Evolutionary conservation across 306 rosid species (phyloP).

Genomic region (Clitoria ternatea): DNA sequence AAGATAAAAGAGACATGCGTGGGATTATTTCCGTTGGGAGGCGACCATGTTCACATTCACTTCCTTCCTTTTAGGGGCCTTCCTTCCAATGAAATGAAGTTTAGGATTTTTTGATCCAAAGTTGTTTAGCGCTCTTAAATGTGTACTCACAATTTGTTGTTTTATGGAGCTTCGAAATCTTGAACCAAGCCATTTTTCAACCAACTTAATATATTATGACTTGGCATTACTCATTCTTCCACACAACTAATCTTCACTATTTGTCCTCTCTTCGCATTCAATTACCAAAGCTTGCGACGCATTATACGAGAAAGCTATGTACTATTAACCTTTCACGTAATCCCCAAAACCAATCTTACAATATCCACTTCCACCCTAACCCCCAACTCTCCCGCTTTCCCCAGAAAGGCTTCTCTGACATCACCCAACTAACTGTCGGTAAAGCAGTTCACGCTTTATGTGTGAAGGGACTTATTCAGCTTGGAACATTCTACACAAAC

Average conservation of each 20-base stretch:
- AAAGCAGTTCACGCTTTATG: slow-evolving; percentile 69
- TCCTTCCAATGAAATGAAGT: too few relatives aligned
- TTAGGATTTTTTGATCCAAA: too few relatives aligned
- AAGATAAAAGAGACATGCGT: too few relatives aligned
- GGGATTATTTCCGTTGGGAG: too few relatives aligned
- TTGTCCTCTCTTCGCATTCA: background rate
- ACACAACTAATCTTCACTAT: background rate
- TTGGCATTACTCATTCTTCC: background rate
- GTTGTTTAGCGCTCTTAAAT: too few relatives aligned
- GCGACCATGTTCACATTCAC: too few relatives aligned
- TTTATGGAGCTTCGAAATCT: too few relatives aligned
- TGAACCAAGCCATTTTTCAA: background rate
- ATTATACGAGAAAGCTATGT: slow-evolving; percentile 36
- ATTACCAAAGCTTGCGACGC: slow-evolving; percentile 42
- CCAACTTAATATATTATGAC: background rate
- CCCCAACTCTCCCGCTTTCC: slow-evolving; percentile 60
- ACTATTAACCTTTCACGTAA: slow-evolving; percentile 23
- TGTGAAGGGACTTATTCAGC: slow-evolving; percentile 48
- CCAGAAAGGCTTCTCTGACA: slow-evolving; percentile 70
- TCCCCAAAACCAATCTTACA: slow-evolving; percentile 27
- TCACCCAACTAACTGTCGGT: slow-evolving; percentile 50
- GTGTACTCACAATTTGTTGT: too few relatives aligned
- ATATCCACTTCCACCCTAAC: slow-evolving; percentile 36
- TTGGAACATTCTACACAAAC: slow-evolving; percentile 52
- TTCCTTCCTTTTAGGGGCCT: too few relatives aligned